Base-by-base conservation (phyloP, 2,329 filamentous ascomycete genomes). In the Hypoxylon sp. region DNA sequence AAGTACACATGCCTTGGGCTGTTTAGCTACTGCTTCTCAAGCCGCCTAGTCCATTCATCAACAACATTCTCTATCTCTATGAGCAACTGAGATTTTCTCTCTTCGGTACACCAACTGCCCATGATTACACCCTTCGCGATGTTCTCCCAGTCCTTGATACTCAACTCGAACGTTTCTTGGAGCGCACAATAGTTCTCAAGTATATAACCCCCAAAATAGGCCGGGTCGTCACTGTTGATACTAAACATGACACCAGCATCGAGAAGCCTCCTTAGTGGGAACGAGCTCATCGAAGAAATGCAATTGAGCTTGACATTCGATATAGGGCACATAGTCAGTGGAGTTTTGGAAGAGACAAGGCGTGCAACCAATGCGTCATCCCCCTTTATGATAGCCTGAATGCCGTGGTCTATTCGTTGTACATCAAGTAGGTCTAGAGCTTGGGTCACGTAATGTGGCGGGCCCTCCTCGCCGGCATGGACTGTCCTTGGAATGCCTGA, bases 391-490 rank as follows among this genome's bases (percentile, higher is more conserved):
- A 86, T 82, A 7, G 92, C 82, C 7, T 87, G 85, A 61, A 93
- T 88, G 0, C 92, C 92, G 75, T 95, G 91, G 76, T 94, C 92
- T 74, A 95, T 92, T 45, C 92, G 86, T 76, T 86, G 81, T 45
- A 89, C 87, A 21, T 84, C 81, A 46, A 93, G 84, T 30, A 83
- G 75, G 71, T 91, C 86, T 43, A 94, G 80, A 1, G 91, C 89
- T 25, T 83, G 82, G 23, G 81, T 79, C 71, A 95, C 90, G 78
- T 91, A 93, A 4, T 82, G 83, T 2, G 89, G 80, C 14, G 91
- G 90, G 0, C 90, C 91, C 75, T 94, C 92, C 77, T 94, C 92
- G 57, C 92, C 91, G 2, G 90, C 91, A 77, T 94, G 92, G 2
- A 91, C 89, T 0, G 92, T 94, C n/a, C 88, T 82, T 28, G 83